phyloP scores from a whole-genome alignment of 2,329 filamentous ascomycete species.

The Blastomyces silverae region DNA sequence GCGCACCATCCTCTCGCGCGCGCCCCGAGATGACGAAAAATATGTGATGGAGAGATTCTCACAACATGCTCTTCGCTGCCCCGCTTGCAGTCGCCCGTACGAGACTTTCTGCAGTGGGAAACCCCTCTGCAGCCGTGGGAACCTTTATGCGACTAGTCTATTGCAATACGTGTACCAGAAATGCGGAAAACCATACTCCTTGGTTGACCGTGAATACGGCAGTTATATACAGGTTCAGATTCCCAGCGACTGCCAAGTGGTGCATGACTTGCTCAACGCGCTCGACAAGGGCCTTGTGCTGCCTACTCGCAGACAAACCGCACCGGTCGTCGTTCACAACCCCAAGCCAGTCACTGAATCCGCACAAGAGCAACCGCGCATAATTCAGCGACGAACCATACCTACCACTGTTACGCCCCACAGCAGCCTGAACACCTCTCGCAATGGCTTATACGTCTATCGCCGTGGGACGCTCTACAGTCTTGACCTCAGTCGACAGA shows the following conservation, averaged over 20 bases:
- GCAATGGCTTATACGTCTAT: slow-evolving; percentile 6
- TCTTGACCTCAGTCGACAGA: slow-evolving; percentile 5
- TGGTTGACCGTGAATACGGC: slow-evolving; percentile 38
- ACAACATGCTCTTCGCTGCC: slow-evolving; percentile 32
- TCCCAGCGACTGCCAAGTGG: slow-evolving; percentile 32
- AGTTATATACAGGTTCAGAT: slow-evolving; percentile 39
- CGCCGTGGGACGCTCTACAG: slow-evolving; percentile 7
- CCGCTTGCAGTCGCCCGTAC: slow-evolving; percentile 30
- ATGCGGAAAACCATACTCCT: slow-evolving; percentile 37
- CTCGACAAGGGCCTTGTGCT: slow-evolving; percentile 37
- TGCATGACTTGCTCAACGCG: slow-evolving; percentile 38
- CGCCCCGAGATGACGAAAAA: slow-evolving; percentile 30
- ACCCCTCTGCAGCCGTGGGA: slow-evolving; percentile 33
- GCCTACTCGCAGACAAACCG: slow-evolving; percentile 11
- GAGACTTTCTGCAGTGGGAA: slow-evolving; percentile 25
- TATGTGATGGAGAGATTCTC: slow-evolving; percentile 34
- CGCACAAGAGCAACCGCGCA: background rate
- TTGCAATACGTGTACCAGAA: slow-evolving; percentile 34
- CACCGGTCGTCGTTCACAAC: slow-evolving; percentile 16
- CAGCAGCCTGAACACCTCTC: background rate
- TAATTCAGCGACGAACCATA: slow-evolving; percentile 5
- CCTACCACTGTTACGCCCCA: slow-evolving; percentile 3
- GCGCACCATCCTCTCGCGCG: slow-evolving; percentile 22
- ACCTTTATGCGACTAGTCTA: slow-evolving; percentile 30
- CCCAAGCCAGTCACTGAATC: background rate